These are phyloP conservation scores for Erythrophleum fordii DNA, from an alignment of 306 rosid species.

Conservation along the genomic window DNA sequence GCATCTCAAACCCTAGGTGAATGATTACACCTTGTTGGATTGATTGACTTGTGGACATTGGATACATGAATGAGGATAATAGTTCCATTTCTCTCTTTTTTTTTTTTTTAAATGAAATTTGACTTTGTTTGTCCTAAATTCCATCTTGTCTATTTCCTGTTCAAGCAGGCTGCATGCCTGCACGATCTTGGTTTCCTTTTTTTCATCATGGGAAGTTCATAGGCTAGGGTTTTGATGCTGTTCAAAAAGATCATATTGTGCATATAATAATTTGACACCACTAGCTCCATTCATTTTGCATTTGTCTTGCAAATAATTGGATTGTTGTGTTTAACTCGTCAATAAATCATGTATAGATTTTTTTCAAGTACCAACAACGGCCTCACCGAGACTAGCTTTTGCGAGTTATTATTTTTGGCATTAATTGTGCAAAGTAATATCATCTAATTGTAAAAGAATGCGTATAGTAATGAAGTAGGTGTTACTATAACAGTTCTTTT, in stretches of 20 bases:
- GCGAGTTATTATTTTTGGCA: constrained; percentile 11
- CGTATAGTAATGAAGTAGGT: constrained; percentile 24
- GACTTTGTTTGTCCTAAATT: background rate
- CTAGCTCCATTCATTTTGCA: constrained; percentile 21
- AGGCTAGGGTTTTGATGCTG: background rate
- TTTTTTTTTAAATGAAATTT: background rate
- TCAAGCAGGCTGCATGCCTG: background rate
- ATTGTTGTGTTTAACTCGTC: constrained; percentile 22
- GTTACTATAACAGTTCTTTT: constrained; percentile 19
- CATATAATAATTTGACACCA: constrained; percentile 15
- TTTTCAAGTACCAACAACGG: constrained; percentile 1
- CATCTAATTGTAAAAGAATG: constrained; percentile 14
- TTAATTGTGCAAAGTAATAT: constrained; percentile 22
- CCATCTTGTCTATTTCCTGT: background rate
- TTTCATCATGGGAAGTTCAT: background rate
- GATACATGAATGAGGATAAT: background rate
- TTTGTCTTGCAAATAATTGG: constrained; percentile 23
- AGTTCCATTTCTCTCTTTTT: background rate
- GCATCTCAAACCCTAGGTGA: background rate
- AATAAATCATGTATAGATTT: background rate
- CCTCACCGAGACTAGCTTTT: constrained; percentile 33
- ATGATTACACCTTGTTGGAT: background rate
- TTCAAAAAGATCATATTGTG: background rate
- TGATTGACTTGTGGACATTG: background rate
- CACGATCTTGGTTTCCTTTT: background rate